These are phyloP conservation scores for Proliferodiscus dingleyae DNA, from an alignment of 2,329 filamentous ascomycete species.

Conservation along the genomic window DNA sequence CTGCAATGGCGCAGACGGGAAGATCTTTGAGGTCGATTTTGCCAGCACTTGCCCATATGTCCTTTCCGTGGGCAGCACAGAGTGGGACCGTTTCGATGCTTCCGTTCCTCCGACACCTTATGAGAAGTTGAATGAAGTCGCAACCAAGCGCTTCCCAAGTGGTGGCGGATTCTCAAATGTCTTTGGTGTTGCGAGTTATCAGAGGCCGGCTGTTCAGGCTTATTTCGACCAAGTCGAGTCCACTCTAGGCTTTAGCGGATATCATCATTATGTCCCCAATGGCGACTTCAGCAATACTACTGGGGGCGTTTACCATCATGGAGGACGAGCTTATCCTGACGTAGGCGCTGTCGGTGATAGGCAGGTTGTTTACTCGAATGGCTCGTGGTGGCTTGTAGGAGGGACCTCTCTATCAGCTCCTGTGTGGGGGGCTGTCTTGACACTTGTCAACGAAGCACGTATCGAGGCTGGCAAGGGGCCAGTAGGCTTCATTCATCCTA, in stretches of 20 bases:
- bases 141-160: constrained; percentile 33
- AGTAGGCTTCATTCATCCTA: constrained; percentile 42
- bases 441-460: constrained; percentile 39
- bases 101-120: constrained; percentile 24
- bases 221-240: constrained; percentile 34
- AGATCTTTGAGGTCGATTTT: constrained; percentile 44
- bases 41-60: constrained; percentile 47
- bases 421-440: constrained; percentile 38
- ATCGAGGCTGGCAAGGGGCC: constrained; percentile 36
- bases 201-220: constrained; percentile 35
- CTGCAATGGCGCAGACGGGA: constrained; percentile 33
- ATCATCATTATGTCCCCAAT: constrained; percentile 32
- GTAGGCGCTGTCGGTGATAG: constrained; percentile 36
- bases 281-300: constrained; percentile 18
- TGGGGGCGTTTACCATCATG: constrained; percentile 36
- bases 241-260: constrained; percentile 31
- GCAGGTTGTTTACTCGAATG: constrained; percentile 25
- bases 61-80: constrained; percentile 37
- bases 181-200: constrained; percentile 36
- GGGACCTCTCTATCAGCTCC: constrained; percentile 42
- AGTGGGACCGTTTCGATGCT: constrained; percentile 18
- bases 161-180: constrained; percentile 39
- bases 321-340: constrained; percentile 40
- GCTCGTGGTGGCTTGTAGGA: constrained; percentile 31
- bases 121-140: constrained; percentile 18